Base-by-base conservation (phyloP, 257 asterid species). In the Pogostemon cablin region DNA sequence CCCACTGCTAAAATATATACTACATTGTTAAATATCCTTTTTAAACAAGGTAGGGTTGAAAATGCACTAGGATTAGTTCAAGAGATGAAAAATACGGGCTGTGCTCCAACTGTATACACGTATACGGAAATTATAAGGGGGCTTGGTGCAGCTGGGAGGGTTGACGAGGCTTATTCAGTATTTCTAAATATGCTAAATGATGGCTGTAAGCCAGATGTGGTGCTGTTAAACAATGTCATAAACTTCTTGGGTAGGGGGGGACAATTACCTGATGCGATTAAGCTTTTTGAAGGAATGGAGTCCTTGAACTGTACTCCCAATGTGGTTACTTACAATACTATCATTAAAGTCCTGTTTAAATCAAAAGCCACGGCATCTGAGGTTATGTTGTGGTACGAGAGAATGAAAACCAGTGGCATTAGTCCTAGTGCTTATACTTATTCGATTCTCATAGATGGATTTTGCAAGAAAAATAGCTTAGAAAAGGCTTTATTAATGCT, bases 1-100 rank as follows among this genome's bases (percentile, higher is more conserved):
- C 95, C 97, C 50, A 88, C 86, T 53, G 91, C 95, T 12, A 88
- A 88, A 77, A 92, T 92, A 75, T 92, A 87, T 72, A 90, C 98
- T 2, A 86, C 90, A 46, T 65, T 92, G 71, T 70, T 88, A 40
- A 82, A 82, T 10, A 80, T 87, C 68, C 79, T 84, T 79, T 92
- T 90, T 69, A 88, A 86, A 73, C 65, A 84, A 67, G 90, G 93
- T 8, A 72, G 75, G 75, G 81, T 78, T 32, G 96, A 90, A 53
- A 67, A 76, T 75, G 97, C 96, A 46, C 75, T 90, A 63, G 86
- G 78, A 53, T 75, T 92, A 75, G 88, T 84, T 66, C 68, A 63
- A 79, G 90, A 90, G 85, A 92, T 92, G 98, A 88, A 81, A 76
- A 83, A 76, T 15, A 73, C 50, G 2, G 89, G 91, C 3, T 90